Evolutionary conservation across 345 rosid genomes (phyloP), one percentile per base, ranked within the genome.

Genomic region (Hibiscus syriacus): DNA sequence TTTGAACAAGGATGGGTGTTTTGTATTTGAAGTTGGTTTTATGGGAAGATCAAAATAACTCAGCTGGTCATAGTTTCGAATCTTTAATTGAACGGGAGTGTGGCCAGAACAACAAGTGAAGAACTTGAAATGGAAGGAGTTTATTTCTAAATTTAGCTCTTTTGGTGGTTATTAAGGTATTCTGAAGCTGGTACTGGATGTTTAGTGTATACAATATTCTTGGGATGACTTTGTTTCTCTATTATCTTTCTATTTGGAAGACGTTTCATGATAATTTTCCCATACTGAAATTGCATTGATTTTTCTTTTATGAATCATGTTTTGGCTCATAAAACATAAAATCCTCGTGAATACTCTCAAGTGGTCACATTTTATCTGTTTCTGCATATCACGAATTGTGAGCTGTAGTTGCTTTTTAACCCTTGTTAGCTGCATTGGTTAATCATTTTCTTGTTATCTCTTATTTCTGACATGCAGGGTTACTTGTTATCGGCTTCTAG

Each of bases 401-500:
- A 1, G 13, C 41, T 57, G 34, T 57, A 2, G 13, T 57, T 57
- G 9, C 41, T 7, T 49, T 56, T 38, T 55, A 48, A 12, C 67
- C 19, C 20, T 68, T 38, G 19, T 55, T 17, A n/a, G 50, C 32
- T 48, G 23, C 39, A 13, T 8, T 36, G 41, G 32, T 11, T 55
- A 5, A 13, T 11, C 23, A 36, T 43, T 72, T 46, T 71, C 25
- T 55, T 29, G 26, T 60, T 54, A 32, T 32, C 16, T 70, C 26
- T 63, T 6, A 26, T 72, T 56, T 73, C 55, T 73, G 60, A 72
- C 26, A 45, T 54, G 22, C 26, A 14, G 58, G 16, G 67, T 54
- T 59, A 17, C 71, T 34, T 65, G 25, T n/a, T 58, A 43, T 70
- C 45, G 9, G 53, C n/a, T 50, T 72, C 73, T 60, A 68, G 73